Conservation (phyloP, 2,329 filamentous ascomycete species). For the Magnaporthales sp. region DNA sequence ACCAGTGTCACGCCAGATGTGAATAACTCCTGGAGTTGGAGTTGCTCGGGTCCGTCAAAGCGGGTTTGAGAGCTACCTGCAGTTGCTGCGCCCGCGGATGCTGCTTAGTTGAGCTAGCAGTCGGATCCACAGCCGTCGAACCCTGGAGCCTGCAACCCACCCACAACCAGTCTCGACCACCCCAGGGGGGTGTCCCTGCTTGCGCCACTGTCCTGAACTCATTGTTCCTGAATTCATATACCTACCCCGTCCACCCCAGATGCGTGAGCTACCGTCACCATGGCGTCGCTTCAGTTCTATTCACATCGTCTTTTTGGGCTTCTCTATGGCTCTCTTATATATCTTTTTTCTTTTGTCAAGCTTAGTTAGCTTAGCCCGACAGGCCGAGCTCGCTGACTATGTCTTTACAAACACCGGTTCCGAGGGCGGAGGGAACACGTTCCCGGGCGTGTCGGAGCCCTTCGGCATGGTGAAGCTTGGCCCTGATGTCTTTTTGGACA, state of each 20-base stretch:
- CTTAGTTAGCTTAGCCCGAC: neutral
- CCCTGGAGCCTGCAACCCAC: neutral
- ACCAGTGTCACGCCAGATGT: neutral
- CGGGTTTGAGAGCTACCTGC: neutral
- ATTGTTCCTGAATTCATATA: neutral
- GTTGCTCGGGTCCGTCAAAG: neutral
- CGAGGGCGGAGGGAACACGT: constrained; percentile 37
- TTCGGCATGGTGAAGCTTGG: constrained; percentile 41
- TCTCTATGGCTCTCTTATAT: constrained; percentile 1
- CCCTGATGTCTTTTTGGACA: constrained; percentile 37
- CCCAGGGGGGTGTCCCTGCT: neutral
- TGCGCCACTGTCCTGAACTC: neutral
- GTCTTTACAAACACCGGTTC: constrained; percentile 36
- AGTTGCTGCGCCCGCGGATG: neutral
- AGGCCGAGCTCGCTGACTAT: constrained; percentile 21
- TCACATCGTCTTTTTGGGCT: neutral
- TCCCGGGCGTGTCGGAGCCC: constrained; percentile 38
- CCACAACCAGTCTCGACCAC: neutral
- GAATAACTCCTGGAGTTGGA: neutral
- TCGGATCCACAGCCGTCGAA: neutral
- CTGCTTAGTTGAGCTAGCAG: neutral
- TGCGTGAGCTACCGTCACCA: neutral
- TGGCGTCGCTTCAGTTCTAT: neutral
- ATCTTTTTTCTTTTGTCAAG: neutral
- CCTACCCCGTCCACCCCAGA: neutral